A percentile compares a stretch with the other conserved stretches of the same genome.
phyloP scores from a whole-genome alignment of 495 filamentous ascomycete species.

The Niebla homalea region DNA sequence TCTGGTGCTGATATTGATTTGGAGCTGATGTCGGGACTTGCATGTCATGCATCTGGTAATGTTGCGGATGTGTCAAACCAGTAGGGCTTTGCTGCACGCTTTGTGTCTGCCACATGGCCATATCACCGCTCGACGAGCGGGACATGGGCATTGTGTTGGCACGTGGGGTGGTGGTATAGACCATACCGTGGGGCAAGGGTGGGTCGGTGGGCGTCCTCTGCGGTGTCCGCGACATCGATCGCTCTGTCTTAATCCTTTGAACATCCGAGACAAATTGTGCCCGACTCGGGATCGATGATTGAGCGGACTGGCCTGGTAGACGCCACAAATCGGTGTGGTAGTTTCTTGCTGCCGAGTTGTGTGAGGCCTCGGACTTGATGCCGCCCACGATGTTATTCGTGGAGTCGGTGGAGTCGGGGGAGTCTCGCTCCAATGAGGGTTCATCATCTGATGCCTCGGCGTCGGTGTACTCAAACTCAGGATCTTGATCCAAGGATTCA shows the following conservation, averaged over 20 bases:
- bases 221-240: conserved; percentile 6
- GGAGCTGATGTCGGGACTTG: not conserved
- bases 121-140: not conserved
- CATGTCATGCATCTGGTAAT: conserved; percentile 4
- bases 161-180: not conserved
- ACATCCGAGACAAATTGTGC: not conserved
- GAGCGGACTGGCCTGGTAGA: conserved; percentile 9
- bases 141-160: conserved; percentile 3
- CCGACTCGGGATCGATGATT: conserved; percentile 2
- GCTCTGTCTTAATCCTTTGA: conserved; percentile 10
- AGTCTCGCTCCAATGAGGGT: conserved; percentile 25
- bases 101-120: conserved; percentile 1
- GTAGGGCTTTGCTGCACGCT: not conserved
- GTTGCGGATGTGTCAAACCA: not conserved
- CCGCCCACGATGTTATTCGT: conserved; percentile 1
- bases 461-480: conserved; percentile 12
- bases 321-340: conserved; percentile 12
- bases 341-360: conserved; percentile 6
- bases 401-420: conserved; percentile 21
- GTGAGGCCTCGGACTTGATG: not conserved
- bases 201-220: conserved; percentile 3
- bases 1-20: conserved; percentile 4
- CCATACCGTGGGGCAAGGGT: conserved; percentile 2
- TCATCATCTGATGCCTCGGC: conserved; percentile 16
- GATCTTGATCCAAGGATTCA: conserved; percentile 10